These are phyloP conservation scores for Mikania micrantha DNA, from an alignment of 129 eudicot genomes.

Conservation along the genomic window DNA sequence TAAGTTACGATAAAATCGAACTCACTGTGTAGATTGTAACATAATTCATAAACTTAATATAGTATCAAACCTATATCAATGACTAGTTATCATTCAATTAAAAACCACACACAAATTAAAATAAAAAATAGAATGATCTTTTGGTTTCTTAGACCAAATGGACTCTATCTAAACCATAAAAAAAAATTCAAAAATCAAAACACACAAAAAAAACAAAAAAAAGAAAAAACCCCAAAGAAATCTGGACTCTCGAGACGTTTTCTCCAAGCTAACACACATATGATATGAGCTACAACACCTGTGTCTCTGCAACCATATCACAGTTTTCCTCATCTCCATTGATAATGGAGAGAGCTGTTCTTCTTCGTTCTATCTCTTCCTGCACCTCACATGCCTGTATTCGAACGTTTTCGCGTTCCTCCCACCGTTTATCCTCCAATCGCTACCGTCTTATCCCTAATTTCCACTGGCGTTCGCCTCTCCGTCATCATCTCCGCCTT, in stretches of 20 bases:
- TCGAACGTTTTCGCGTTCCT: constrained; percentile 37
- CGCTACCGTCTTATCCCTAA: constrained; percentile 51
- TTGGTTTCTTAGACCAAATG: constrained; percentile 5
- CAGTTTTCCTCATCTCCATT: constrained; percentile 8
- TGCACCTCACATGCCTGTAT: constrained; percentile 30
- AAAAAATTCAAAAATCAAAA: too few relatives aligned
- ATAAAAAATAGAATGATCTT: neutral
- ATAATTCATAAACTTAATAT: too few relatives aligned
- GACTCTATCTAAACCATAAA: constrained; percentile 17
- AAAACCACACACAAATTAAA: neutral
- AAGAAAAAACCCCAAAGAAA: constrained; percentile 13
- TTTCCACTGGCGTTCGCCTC: constrained; percentile 40
- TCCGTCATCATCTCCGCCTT: constrained; percentile 38
- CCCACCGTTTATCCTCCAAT: constrained; percentile 39
- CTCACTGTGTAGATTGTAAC: too few relatives aligned
- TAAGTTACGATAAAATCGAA: too few relatives aligned
- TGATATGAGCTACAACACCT: constrained; percentile 13
- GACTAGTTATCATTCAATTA: neutral
- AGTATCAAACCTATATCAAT: too few relatives aligned
- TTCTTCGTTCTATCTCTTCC: constrained; percentile 46
- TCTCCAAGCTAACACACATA: constrained; percentile 26
- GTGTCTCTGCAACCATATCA: constrained; percentile 16
- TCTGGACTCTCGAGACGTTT: constrained; percentile 18
- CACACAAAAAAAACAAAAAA: neutral
- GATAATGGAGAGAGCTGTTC: constrained; percentile 56